These are phyloP conservation scores for Diaporthe aspalathi DNA, from an alignment of 2,329 filamentous ascomycete species.

Conservation along the genomic window DNA sequence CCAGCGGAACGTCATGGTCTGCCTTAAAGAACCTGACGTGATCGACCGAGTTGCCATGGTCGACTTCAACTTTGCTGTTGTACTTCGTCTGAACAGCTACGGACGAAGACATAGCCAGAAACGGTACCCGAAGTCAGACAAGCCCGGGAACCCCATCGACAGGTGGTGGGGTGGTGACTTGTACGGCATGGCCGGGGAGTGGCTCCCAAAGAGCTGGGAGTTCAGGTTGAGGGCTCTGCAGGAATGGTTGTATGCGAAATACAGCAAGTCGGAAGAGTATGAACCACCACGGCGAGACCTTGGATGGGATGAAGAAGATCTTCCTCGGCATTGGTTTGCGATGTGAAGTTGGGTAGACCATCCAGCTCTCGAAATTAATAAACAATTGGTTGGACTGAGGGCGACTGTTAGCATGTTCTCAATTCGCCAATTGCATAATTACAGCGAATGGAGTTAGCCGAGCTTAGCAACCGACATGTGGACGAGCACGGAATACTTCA, in stretches of 20 bases:
- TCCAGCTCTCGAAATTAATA: no score
- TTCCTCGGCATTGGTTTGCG: not conserved
- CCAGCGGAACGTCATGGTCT: slow-evolving; percentile 21
- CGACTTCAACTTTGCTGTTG: slow-evolving; percentile 12
- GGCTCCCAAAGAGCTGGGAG: slow-evolving; percentile 19
- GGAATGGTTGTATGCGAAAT: slow-evolving; percentile 17
- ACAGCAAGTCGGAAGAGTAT: slow-evolving; percentile 6
- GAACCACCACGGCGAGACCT: not conserved
- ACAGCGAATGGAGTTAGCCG: no score
- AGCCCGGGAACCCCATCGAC: not conserved
- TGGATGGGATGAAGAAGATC: not conserved
- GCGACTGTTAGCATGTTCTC: no score
- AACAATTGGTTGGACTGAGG: no score
- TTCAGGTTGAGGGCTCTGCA: not conserved
- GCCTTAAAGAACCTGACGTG: not conserved
- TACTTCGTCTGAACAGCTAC: not conserved
- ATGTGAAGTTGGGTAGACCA: not conserved
- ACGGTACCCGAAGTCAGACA: not conserved
- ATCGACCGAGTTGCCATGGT: not conserved
- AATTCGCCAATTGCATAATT: no score
- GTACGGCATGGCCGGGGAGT: not conserved
- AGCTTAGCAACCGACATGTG: no score
- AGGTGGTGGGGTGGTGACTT: not conserved
- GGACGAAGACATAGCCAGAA: not conserved
- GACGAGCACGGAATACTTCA: no score